These are phyloP conservation scores for Brettanomyces sp. DNA, from an alignment of 805 yeast genomes.

Conservation along the genomic window DNA sequence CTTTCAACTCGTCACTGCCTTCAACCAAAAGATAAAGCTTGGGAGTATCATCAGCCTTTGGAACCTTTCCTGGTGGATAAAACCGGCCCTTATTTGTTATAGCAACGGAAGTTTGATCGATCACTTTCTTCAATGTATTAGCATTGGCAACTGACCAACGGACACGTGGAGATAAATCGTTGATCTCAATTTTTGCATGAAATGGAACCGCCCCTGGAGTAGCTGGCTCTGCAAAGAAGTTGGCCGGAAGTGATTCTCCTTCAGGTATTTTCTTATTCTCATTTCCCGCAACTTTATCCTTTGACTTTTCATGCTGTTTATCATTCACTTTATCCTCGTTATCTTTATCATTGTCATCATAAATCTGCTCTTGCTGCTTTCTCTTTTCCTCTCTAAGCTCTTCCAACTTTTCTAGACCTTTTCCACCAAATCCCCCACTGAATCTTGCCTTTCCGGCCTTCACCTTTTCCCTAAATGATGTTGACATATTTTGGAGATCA, in stretches of 20 bases:
- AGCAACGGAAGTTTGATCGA: constrained; percentile 64
- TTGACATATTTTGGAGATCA: constrained; percentile 40
- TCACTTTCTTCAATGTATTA: constrained; percentile 51
- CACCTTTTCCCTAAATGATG: constrained; percentile 48
- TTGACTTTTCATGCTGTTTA: constrained; percentile 15
- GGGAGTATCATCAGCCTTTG: constrained; percentile 50
- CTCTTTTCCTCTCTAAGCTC: constrained; percentile 44
- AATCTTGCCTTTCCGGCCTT: constrained; percentile 55
- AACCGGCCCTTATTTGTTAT: constrained; percentile 77
- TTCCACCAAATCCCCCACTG: constrained; percentile 85
- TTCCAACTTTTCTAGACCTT: constrained; percentile 75
- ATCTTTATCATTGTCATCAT: constrained; percentile 29
- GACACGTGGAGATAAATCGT: constrained; percentile 75
- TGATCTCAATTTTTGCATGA: constrained; percentile 65
- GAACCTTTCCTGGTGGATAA: constrained; percentile 52
- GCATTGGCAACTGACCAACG: constrained; percentile 72
- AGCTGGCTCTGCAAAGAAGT: constrained; percentile 20
- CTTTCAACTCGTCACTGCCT: constrained; percentile 52
- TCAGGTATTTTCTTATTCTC: constrained; percentile 2
- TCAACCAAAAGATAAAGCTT: constrained; percentile 74
- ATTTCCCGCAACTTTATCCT: constrained; percentile 17
- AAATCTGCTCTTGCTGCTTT: constrained; percentile 39
- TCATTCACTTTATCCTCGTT: constrained; percentile 10
- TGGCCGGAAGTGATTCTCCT: neutral
- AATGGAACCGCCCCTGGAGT: constrained; percentile 30